Percentiles rank a stretch among this genome's conserved stretches.
phyloP scores from a whole-genome alignment of 495 filamentous ascomycete genomes.

The Hyaloscypha finlandica region DNA sequence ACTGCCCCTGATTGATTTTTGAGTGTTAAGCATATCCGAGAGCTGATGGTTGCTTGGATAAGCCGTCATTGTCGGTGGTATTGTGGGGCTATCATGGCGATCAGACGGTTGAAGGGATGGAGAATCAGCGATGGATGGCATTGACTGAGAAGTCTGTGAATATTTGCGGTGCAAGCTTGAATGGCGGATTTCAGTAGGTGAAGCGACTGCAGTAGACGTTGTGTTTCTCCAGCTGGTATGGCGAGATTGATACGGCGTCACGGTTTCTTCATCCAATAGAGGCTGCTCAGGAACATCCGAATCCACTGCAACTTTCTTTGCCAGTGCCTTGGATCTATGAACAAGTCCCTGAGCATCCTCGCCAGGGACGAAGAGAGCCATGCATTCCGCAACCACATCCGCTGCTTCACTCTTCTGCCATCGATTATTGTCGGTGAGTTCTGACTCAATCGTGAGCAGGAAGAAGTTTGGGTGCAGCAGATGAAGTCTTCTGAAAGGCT shows the following conservation, averaged over 20 bases:
- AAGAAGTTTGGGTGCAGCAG: slow-evolving; percentile 76
- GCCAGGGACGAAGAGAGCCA: slow-evolving; percentile 47
- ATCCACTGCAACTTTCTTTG: slow-evolving; percentile 22
- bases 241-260: slow-evolving; percentile 20
- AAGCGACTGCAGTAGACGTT: slow-evolving; percentile 46
- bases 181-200: slow-evolving; percentile 26
- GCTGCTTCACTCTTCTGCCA: slow-evolving; percentile 73
- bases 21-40: slow-evolving; percentile 55
- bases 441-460: slow-evolving; percentile 66
- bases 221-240: slow-evolving; percentile 46
- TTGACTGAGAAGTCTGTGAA: slow-evolving; percentile 26
- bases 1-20: slow-evolving; percentile 51
- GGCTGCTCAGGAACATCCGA: slow-evolving; percentile 31
- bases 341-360: slow-evolving; percentile 16
- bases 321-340: slow-evolving; percentile 16
- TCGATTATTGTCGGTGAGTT: slow-evolving; percentile 66
- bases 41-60: slow-evolving; percentile 49
- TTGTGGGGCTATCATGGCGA: slow-evolving; percentile 55
- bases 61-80: slow-evolving; percentile 47
- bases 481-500: slow-evolving; percentile 66
- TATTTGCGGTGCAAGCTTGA: slow-evolving; percentile 18
- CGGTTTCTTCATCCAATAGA: slow-evolving; percentile 20
- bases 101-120: slow-evolving; percentile 42
- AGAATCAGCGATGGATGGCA: slow-evolving; percentile 36
- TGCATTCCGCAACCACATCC: slow-evolving; percentile 70